Percentiles rank a stretch among this genome's conserved stretches.
Conservation (phyloP, 768 basidiomycete species). For the Naganishia onofrii region DNA sequence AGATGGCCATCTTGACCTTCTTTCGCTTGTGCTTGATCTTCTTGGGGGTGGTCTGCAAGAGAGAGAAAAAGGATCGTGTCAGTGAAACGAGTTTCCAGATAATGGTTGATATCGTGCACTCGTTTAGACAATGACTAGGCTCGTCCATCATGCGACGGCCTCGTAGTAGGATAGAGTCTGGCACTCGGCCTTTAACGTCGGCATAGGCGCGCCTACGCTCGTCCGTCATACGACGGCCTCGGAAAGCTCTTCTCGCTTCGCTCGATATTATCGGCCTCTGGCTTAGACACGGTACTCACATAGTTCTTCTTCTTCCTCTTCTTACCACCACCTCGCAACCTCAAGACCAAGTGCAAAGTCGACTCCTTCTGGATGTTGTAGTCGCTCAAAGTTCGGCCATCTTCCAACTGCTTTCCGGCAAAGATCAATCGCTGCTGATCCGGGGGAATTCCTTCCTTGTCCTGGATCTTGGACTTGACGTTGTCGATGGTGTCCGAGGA, state of each 20-base stretch:
- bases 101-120: too few relatives aligned
- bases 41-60: slow-evolving; percentile 71
- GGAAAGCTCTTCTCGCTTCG: background rate
- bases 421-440: slow-evolving; percentile 98
- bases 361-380: slow-evolving; percentile 96
- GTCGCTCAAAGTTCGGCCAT: slow-evolving; percentile 74
- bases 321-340: slow-evolving; percentile 98
- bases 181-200: slow-evolving; percentile 23
- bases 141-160: too few relatives aligned
- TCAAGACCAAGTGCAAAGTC: slow-evolving; percentile 92
- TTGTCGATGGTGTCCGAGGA: slow-evolving; percentile 97
- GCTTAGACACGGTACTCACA: slow-evolving; percentile 38
- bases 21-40: slow-evolving; percentile 99
- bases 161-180: too few relatives aligned
- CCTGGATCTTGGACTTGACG: slow-evolving; percentile 96
- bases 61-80: too few relatives aligned
- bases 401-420: slow-evolving; percentile 98
- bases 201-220: background rate
- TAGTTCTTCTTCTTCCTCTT: slow-evolving; percentile 99
- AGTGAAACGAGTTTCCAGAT: too few relatives aligned
- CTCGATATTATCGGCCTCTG: slow-evolving; percentile 55
- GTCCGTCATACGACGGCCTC: background rate
- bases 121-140: too few relatives aligned
- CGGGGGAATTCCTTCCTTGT: slow-evolving; percentile 77
- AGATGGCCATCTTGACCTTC: slow-evolving; percentile 99